These are phyloP conservation scores for Fusarium gaditjirri DNA, from an alignment of 2,329 filamentous ascomycete genomes.

Conservation along the genomic window DNA sequence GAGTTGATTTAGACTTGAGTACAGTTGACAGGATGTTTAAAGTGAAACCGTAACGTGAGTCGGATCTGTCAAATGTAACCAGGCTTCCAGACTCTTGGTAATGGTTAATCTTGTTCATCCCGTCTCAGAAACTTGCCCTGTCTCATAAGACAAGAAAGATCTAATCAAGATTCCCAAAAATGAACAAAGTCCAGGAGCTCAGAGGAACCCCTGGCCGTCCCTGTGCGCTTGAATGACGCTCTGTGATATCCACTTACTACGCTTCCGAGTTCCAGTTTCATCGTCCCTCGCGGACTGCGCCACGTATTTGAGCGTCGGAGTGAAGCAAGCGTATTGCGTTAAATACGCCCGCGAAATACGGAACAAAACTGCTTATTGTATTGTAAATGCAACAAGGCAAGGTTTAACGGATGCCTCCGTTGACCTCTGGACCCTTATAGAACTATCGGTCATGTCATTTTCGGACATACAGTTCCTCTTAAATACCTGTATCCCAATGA, in stretches of 20 bases:
- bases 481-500: constrained; percentile 1
- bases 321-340: constrained; percentile 7
- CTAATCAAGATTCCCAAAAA: constrained; percentile 17
- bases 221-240: constrained; percentile 9
- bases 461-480: not conserved
- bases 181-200: constrained; percentile 6
- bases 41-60: constrained; percentile 18
- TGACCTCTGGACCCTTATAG: constrained; percentile 3
- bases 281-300: constrained; percentile 32
- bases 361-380: not conserved
- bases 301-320: constrained; percentile 34
- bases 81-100: constrained; percentile 9
- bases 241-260: constrained; percentile 34
- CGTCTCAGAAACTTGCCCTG: constrained; percentile 19
- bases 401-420: constrained; percentile 10
- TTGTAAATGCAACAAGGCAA: not conserved
- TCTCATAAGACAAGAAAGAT: constrained; percentile 1
- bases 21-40: not conserved
- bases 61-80: constrained; percentile 8
- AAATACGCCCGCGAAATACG: constrained; percentile 23
- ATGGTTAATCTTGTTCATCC: constrained; percentile 11
- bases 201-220: constrained; percentile 9
- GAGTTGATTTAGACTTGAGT: not conserved
- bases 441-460: not conserved
- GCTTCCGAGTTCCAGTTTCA: not conserved